A percentile compares a stretch with the other conserved stretches of the same genome.
Evolutionary conservation across 2,329 filamentous ascomycete species (phyloP).

Genomic region (Cordyceps fumosorosea): DNA sequence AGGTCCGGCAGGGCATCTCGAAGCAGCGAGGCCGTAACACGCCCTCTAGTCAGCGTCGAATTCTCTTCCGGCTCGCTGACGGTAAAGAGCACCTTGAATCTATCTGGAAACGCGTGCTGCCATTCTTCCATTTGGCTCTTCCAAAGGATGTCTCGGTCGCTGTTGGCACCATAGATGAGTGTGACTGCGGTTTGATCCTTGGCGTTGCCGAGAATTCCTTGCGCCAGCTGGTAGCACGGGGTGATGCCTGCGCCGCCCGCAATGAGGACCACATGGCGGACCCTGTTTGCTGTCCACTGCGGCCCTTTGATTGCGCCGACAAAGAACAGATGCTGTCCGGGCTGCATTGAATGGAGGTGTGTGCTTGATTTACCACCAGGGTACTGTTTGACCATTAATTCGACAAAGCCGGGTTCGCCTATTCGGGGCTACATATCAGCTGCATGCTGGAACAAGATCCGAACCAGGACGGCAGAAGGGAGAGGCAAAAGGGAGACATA

Average conservation of each 20-base stretch:
- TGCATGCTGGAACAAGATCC: too few species aligned
- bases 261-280: constrained; percentile 52
- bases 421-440: too few species aligned
- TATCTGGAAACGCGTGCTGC: constrained; percentile 14
- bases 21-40: neutral
- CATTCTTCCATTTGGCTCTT: neutral
- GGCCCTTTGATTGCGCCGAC: neutral
- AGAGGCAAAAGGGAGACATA: neutral
- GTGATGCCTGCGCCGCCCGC: constrained; percentile 70
- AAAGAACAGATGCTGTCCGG: neutral
- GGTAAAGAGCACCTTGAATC: neutral
- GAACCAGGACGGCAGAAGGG: too few species aligned
- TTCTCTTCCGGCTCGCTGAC: neutral
- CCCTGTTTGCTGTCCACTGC: constrained; percentile 37
- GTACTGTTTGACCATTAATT: neutral
- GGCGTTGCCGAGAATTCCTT: constrained; percentile 55
- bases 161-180: constrained; percentile 54
- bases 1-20: neutral
- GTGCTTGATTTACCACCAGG: neutral
- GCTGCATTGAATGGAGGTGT: neutral
- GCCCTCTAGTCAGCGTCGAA: neutral
- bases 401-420: neutral
- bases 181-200: constrained; percentile 56
- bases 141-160: neutral
- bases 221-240: constrained; percentile 59